Percentiles rank a stretch among this genome's conserved stretches.
phyloP scores from a whole-genome alignment of 1,139 yeast genomes.

The Saccharomyces hybrid region DNA sequence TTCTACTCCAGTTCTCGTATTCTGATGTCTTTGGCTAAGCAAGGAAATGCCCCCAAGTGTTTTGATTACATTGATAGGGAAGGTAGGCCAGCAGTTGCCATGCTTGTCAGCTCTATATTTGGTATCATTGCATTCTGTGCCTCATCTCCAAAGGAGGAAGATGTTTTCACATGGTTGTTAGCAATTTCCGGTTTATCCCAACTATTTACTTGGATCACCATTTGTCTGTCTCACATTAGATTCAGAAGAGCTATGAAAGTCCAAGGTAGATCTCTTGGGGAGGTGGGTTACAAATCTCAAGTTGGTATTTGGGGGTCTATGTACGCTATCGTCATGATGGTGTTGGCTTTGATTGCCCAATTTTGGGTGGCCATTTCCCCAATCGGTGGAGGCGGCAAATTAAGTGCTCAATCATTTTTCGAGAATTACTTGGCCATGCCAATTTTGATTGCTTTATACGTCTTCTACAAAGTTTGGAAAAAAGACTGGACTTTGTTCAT shows the following conservation, averaged over 20 bases:
- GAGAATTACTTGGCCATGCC: constrained; percentile 54
- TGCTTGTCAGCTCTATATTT: constrained; percentile 39
- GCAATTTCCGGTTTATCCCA: constrained; percentile 56
- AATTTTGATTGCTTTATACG: constrained; percentile 45
- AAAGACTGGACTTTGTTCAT: constrained; percentile 44
- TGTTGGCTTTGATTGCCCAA: constrained; percentile 45
- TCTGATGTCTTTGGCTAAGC: constrained; percentile 49
- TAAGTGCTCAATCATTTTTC: constrained; percentile 47
- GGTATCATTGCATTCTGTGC: constrained; percentile 52
- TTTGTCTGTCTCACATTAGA: constrained; percentile 48
- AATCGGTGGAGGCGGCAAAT: constrained; percentile 35
- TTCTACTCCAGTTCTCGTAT: constrained; percentile 54
- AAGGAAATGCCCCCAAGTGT: constrained; percentile 50
- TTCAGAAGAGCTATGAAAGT: constrained; percentile 49
- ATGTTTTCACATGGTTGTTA: constrained; percentile 52
- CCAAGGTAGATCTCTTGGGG: constrained; percentile 46
- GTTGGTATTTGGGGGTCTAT: constrained; percentile 45
- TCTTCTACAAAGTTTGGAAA: constrained; percentile 46
- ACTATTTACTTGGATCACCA: constrained; percentile 53
- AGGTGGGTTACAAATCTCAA: constrained; percentile 45
- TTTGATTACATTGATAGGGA: constrained; percentile 50
- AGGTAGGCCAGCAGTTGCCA: constrained; percentile 54
- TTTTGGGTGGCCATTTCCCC: constrained; percentile 67
- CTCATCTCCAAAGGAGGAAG: constrained; percentile 45
- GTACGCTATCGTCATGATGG: constrained; percentile 39